These are phyloP conservation scores for Gossypium bickii DNA, from an alignment of 345 rosid species.

Conservation along the genomic window DNA sequence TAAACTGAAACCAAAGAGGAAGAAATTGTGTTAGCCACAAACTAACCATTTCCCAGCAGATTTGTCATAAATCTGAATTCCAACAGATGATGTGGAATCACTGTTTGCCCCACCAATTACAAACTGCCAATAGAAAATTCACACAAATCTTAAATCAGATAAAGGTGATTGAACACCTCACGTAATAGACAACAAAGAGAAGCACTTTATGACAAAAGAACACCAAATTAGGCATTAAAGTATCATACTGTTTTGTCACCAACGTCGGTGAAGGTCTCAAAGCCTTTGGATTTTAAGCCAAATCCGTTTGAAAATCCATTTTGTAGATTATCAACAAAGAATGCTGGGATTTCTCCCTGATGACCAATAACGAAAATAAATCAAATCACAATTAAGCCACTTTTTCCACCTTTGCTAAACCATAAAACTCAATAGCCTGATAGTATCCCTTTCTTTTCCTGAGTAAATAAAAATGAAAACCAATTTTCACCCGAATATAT, in stretches of 20 bases:
- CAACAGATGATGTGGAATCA: constrained; percentile 45
- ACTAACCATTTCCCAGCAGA: constrained; percentile 55
- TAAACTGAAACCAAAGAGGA: constrained; percentile 13
- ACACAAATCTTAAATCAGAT: constrained; percentile 16
- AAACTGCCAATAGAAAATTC: constrained; percentile 44
- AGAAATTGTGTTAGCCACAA: constrained; percentile 15
- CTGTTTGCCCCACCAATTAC: constrained; percentile 51
- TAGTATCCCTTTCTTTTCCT: not conserved
- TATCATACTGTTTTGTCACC: constrained; percentile 59
- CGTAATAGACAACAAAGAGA: not conserved
- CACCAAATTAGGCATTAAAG: constrained; percentile 8
- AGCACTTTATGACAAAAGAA: not conserved
- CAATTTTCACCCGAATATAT: not conserved
- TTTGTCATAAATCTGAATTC: constrained; percentile 51
- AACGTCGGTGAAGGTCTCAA: constrained; percentile 31
- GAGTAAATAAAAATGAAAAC: not conserved
- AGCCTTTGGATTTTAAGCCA: constrained; percentile 39
- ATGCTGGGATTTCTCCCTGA: constrained; percentile 84
- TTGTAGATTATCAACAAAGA: constrained; percentile 37
- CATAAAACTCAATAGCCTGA: not conserved
- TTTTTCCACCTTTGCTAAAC: not conserved
- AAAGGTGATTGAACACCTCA: constrained; percentile 22
- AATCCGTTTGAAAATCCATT: constrained; percentile 24
- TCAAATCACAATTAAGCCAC: constrained; percentile 12
- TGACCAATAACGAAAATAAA: constrained; percentile 19